Conservation (phyloP, 2,329 filamentous ascomycete genomes). For the Ophiostoma novo-ulmi region DNA sequence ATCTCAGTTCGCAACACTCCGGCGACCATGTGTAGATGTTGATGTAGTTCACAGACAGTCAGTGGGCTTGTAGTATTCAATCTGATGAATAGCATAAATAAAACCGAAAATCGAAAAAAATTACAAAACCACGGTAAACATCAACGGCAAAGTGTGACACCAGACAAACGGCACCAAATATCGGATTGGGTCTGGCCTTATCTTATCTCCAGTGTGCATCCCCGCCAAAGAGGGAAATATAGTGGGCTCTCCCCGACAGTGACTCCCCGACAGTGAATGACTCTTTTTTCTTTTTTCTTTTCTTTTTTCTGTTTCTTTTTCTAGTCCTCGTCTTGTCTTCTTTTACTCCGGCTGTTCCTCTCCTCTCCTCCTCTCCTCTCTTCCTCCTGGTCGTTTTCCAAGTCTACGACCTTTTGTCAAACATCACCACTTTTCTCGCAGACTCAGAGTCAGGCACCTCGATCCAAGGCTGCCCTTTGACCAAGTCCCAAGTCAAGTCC, state of each 20-base stretch:
- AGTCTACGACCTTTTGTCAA: not conserved
- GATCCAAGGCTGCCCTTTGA: not conserved
- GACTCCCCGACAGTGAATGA: constrained; percentile 19
- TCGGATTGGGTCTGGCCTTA: constrained; percentile 20
- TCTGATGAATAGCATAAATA: not conserved
- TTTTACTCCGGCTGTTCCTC: not conserved
- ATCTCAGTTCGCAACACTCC: not conserved
- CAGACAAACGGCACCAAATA: not conserved
- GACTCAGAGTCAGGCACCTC: constrained; percentile 3
- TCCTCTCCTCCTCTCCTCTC: not conserved
- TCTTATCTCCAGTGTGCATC: constrained; percentile 25
- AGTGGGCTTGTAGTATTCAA: not conserved
- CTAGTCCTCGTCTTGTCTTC: constrained; percentile 1
- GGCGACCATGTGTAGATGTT: not conserved
- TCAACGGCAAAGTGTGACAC: not conserved
- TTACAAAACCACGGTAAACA: not conserved
- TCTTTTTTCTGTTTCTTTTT: constrained; percentile 13
- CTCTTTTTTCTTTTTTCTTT: constrained; percentile 22
- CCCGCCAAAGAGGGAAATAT: constrained; percentile 25
- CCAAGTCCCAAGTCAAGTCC: not conserved
- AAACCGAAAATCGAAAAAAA: not conserved
- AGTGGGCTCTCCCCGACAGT: constrained; percentile 15
- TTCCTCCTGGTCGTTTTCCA: not conserved
- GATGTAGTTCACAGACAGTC: not conserved
- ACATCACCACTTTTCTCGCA: constrained; percentile 1